Percentiles rank a stretch among this genome's conserved stretches.
Conservation (phyloP, 495 filamentous ascomycete species). For the Penicillium desertorum region DNA sequence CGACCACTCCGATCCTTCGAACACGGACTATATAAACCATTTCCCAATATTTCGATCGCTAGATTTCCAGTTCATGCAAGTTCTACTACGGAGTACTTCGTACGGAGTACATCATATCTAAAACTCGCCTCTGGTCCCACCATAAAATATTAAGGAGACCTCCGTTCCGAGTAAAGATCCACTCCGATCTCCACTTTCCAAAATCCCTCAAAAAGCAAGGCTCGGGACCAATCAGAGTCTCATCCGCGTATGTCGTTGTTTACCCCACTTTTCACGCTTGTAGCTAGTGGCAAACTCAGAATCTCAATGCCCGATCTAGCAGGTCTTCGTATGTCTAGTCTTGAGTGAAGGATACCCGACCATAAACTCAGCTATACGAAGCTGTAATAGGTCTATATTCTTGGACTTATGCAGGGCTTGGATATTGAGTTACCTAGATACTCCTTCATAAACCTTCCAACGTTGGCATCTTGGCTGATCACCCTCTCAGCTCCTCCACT, state of each 20-base stretch:
- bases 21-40: too few relatives aligned
- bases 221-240: constrained; percentile 1
- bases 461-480: not conserved
- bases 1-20: too few relatives aligned
- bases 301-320: constrained; percentile 1
- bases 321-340: not conserved
- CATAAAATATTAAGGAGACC: constrained; percentile 3
- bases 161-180: constrained; percentile 27
- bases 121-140: not conserved
- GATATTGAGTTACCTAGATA: not conserved
- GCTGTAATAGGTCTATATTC: not conserved
- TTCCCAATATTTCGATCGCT: not conserved
- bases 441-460: not conserved
- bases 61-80: constrained; percentile 4
- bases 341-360: not conserved
- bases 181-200: constrained; percentile 10
- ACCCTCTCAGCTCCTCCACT: constrained; percentile 7
- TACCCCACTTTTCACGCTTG: not conserved
- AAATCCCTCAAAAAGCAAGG: constrained; percentile 24
- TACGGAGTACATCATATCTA: constrained; percentile 2
- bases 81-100: not conserved
- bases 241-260: not conserved
- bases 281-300: constrained; percentile 16
- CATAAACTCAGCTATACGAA: too few relatives aligned
- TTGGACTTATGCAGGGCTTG: not conserved